phyloP scores from a whole-genome alignment of 768 basidiomycete genomes.

The Cystofilobasidium macerans region DNA sequence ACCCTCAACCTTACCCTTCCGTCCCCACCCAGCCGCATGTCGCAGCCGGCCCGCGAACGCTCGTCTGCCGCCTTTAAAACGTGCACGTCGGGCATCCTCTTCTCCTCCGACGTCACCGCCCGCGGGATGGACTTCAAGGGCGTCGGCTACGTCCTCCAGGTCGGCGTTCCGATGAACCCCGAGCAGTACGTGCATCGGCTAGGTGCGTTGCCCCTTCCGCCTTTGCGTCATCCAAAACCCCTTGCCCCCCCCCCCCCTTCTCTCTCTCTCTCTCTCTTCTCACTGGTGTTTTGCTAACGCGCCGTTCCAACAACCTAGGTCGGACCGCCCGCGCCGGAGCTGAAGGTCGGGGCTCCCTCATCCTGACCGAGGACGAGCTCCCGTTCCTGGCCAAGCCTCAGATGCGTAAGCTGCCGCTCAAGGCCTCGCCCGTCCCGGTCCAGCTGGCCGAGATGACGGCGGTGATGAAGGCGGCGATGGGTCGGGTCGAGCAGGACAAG shows the following conservation, averaged over 20 bases:
- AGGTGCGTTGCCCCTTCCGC: too few relatives aligned
- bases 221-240: too few relatives aligned
- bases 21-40: conserved; percentile 2
- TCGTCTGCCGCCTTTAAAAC: conserved; percentile 14
- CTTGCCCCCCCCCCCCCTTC: too few relatives aligned
- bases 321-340: conserved; percentile 43
- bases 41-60: conserved; percentile 10
- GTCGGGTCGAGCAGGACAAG: not conserved
- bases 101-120: conserved; percentile 42
- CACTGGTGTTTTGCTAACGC: too few relatives aligned
- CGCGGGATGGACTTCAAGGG: conserved; percentile 61
- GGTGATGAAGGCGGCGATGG: conserved; percentile 24
- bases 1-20: not conserved
- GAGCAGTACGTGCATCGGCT: conserved; percentile 39
- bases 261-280: too few relatives aligned
- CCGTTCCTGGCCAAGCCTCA: conserved; percentile 44
- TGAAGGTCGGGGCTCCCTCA: conserved; percentile 46
- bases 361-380: conserved; percentile 48
- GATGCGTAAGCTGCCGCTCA: conserved; percentile 38
- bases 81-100: conserved; percentile 32
- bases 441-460: conserved; percentile 38
- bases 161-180: conserved; percentile 36
- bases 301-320: too few relatives aligned
- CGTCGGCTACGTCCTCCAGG: conserved; percentile 49
- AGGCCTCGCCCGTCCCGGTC: not conserved